A percentile compares a stretch with the other conserved stretches of the same genome.
These are phyloP conservation scores for Pleoardoris graminearum DNA, from an alignment of 2,329 filamentous ascomycete species.

Conservation along the genomic window DNA sequence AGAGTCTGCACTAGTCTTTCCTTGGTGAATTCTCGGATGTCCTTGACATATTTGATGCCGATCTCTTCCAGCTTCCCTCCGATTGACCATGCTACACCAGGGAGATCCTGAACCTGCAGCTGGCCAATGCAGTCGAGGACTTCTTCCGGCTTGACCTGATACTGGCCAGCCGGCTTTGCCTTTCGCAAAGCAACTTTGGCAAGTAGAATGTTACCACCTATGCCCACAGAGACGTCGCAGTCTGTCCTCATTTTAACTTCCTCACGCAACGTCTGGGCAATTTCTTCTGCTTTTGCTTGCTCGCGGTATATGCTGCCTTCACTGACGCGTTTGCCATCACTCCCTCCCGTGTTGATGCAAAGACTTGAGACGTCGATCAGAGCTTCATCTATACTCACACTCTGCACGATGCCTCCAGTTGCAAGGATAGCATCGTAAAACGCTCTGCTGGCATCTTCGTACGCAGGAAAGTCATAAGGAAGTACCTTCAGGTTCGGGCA, in stretches of 20 bases:
- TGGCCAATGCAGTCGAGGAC: slow-evolving; percentile 75
- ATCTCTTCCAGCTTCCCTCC: slow-evolving; percentile 86
- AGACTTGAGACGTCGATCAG: slow-evolving; percentile 78
- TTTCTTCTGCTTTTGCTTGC: slow-evolving; percentile 74
- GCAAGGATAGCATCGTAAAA: slow-evolving; percentile 87
- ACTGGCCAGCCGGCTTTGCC: slow-evolving; percentile 92
- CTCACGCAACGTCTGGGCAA: slow-evolving; percentile 69
- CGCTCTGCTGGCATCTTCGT: slow-evolving; percentile 83
- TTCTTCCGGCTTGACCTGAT: slow-evolving; percentile 81
- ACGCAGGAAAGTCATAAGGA: slow-evolving; percentile 94
- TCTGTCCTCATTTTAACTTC: slow-evolving; percentile 74
- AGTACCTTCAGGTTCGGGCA: slow-evolving; percentile 86
- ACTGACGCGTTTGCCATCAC: slow-evolving; percentile 65
- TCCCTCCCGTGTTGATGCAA: slow-evolving; percentile 67
- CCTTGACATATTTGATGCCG: slow-evolving; percentile 78
- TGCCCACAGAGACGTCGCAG: slow-evolving; percentile 89
- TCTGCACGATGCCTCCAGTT: slow-evolving; percentile 83
- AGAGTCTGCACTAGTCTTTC: slow-evolving; percentile 74
- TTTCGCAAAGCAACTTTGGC: slow-evolving; percentile 89
- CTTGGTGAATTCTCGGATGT: slow-evolving; percentile 75
- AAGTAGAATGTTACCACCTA: slow-evolving; percentile 85
- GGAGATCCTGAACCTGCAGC: slow-evolving; percentile 78
- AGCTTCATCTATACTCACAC: slow-evolving; percentile 95
- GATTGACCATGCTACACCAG: slow-evolving; percentile 90
- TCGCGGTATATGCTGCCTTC: slow-evolving; percentile 76